Base-by-base conservation (phyloP, 2,329 filamentous ascomycete genomes). In the Aschersonia sp. region DNA sequence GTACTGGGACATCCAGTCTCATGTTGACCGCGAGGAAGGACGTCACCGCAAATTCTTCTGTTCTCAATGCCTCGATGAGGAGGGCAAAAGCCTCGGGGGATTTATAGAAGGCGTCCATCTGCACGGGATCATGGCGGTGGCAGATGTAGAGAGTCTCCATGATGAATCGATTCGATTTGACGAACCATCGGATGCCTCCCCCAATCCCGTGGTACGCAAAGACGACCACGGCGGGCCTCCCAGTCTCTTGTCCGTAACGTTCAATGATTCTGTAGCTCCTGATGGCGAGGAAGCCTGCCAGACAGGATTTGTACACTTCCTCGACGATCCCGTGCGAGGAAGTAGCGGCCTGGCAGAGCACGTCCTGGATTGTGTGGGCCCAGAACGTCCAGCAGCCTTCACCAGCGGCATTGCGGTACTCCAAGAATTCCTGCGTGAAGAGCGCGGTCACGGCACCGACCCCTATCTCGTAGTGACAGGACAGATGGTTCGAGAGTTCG, bases 311-410 rank as follows among this genome's bases (percentile, higher is more conserved):
- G 12, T 46, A 11, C 10, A 30, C 22, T 12, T 40, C 6, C 0
- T 22, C 4, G 9, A 22, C 40, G 10, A 40, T 30, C 6, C 39
- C 29, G 5, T 29, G 39, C 14, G 30, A 8, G 5, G n/a, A 7
- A 8, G 11, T 5, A 12, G 14, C 12, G 40, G n/a, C 41, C 14
- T 39, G 44, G 4, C 8, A 4, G 14, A 40, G 22, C n/a, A 30
- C 22, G 5, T 43, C 30, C 32, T 22, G 43, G 9, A 29, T 22
- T n/a, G 35, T 7, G 3, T 49, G 37, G 41, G 54, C 56, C 14
- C 62, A 62, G 12, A 58, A 53, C 29, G 49, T 49, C 60, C 60
- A 62, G 7, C 58, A 49, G 7, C 54, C 51, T 10, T 50, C 47
- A 4, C 54, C 55, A 0, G 22, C 8, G 0, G 12, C 8, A 6